Evolutionary conservation across 1,139 yeast species (phyloP).

Genomic region (Yarrowia galli): DNA sequence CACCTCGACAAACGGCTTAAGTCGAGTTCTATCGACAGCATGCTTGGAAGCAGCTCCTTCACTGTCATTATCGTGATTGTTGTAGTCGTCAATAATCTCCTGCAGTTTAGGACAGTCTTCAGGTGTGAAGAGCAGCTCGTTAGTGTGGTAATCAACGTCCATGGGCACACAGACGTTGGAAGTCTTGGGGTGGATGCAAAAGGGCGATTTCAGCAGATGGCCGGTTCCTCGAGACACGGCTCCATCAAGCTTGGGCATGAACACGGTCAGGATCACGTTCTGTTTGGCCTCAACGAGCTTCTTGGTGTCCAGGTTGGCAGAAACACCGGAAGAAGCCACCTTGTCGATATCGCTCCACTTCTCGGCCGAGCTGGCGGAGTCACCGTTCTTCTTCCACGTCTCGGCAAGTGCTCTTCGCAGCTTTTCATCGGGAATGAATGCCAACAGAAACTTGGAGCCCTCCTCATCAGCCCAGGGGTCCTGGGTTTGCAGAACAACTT

Average conservation of each 20-base stretch:
- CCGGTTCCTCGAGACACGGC: slow-evolving; percentile 90
- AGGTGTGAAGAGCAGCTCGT: slow-evolving; percentile 69
- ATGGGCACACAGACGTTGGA: slow-evolving; percentile 98
- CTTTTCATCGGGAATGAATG: slow-evolving; percentile 63
- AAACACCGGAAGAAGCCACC: slow-evolving; percentile 59
- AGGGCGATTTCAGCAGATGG: slow-evolving; percentile 96
- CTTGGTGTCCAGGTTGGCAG: slow-evolving; percentile 51
- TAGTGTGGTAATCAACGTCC: slow-evolving; percentile 58
- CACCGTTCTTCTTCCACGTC: slow-evolving; percentile 60
- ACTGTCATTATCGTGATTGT: slow-evolving; percentile 52
- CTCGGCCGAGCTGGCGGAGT: slow-evolving; percentile 56
- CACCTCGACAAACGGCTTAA: slow-evolving; percentile 76
- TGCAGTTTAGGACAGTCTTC: slow-evolving; percentile 78
- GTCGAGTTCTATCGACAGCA: slow-evolving; percentile 58
- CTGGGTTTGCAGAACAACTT: slow-evolving; percentile 76
- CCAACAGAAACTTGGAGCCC: slow-evolving; percentile 63
- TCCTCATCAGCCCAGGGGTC: slow-evolving; percentile 76
- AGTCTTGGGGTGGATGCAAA: slow-evolving; percentile 96
- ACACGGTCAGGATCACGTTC: slow-evolving; percentile 77
- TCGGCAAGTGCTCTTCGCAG: slow-evolving; percentile 61
- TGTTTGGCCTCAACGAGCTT: slow-evolving; percentile 75
- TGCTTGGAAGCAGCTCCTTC: slow-evolving; percentile 47
- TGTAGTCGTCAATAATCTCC: slow-evolving; percentile 63
- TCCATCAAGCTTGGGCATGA: slow-evolving; percentile 91
- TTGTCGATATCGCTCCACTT: slow-evolving; percentile 88